Percentiles rank a stretch among this genome's conserved stretches.
These are phyloP conservation scores for Syzygium grande DNA, from an alignment of 345 rosid species.

Conservation along the genomic window DNA sequence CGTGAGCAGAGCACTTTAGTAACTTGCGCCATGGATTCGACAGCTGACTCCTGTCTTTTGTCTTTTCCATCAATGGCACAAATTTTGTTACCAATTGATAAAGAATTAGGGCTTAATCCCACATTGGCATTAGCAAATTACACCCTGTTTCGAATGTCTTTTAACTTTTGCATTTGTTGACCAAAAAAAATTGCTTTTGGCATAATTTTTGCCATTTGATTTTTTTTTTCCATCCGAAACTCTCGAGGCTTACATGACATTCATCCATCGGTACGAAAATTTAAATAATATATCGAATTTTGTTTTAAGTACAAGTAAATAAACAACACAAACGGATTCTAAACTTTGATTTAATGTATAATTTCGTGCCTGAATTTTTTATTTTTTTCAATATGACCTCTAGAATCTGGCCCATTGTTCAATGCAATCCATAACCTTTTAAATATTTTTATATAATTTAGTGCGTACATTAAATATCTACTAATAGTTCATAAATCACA, in stretches of 20 bases:
- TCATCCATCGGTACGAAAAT: not conserved
- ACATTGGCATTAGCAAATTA: not conserved
- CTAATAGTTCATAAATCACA: rapidly evolving
- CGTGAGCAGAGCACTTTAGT: not conserved
- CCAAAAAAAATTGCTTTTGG: not conserved
- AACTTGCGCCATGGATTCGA: not conserved
- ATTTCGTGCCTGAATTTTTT: no score
- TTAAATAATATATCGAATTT: not conserved
- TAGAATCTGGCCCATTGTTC: no score
- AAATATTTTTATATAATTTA: not conserved
- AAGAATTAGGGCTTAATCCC: not conserved
- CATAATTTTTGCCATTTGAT: not conserved
- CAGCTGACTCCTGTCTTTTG: not conserved
- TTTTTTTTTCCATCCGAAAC: not conserved
- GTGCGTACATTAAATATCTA: rapidly evolving
- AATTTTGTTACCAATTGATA: not conserved
- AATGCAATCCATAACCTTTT: no score
- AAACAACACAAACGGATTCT: not conserved
- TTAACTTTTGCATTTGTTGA: not conserved
- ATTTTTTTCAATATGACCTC: no score
- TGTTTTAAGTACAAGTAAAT: not conserved
- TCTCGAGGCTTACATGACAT: not conserved
- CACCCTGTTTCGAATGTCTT: not conserved
- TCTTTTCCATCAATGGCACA: not conserved
- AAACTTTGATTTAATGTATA: rapidly evolving